Evolutionary conservation across 2,329 filamentous ascomycete genomes (phyloP).

Genomic region (Chaetomiaceae sp.): DNA sequence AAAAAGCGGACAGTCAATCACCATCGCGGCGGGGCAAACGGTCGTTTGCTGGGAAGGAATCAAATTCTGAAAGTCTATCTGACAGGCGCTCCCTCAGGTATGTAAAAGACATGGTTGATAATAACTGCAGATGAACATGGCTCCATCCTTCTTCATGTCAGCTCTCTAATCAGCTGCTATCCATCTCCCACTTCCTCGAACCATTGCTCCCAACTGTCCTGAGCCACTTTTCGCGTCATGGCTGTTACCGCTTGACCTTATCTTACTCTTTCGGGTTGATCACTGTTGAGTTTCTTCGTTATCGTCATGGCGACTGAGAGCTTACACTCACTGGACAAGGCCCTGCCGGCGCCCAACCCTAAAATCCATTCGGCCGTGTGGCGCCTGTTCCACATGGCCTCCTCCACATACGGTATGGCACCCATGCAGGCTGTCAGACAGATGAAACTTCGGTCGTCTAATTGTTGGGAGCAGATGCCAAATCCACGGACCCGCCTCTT

Average conservation of each 20-base stretch:
- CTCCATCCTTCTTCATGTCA: too few species aligned
- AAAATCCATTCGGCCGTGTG: background rate
- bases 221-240: too few species aligned
- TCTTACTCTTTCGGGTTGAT: background rate
- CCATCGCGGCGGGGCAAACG: background rate
- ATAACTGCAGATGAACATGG: too few species aligned
- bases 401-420: slow-evolving; percentile 10
- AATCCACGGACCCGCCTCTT: slow-evolving; percentile 68
- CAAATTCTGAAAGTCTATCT: too few species aligned
- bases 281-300: background rate
- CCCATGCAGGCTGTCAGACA: background rate
- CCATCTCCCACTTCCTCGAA: too few species aligned
- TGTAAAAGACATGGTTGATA: too few species aligned
- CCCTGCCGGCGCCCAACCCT: background rate
- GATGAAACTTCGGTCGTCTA: slow-evolving; percentile 2
- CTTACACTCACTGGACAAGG: slow-evolving; percentile 3
- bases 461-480: slow-evolving; percentile 32
- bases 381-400: slow-evolving; percentile 9
- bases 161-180: too few species aligned
- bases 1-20: background rate
- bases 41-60: background rate
- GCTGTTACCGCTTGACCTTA: background rate
- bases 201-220: too few species aligned
- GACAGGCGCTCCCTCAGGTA: slow-evolving; percentile 1
- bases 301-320: background rate